These are phyloP conservation scores for Balansia obtecta DNA, from an alignment of 2,329 filamentous ascomycete genomes.

Conservation along the genomic window DNA sequence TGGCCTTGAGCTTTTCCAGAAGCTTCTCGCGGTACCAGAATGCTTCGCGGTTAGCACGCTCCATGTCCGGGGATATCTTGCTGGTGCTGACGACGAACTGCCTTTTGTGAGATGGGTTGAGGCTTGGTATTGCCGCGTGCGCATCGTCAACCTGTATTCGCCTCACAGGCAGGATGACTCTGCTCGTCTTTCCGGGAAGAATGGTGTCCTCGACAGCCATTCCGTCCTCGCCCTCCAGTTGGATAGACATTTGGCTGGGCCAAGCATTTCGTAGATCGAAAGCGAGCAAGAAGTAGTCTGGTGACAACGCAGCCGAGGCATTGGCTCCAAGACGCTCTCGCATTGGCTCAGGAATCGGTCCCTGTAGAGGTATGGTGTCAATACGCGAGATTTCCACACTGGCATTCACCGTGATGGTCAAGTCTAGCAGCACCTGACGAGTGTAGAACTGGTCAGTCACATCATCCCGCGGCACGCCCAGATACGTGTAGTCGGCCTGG, in stretches of 20 bases:
- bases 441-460: slow-evolving; percentile 69
- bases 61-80: slow-evolving; percentile 66
- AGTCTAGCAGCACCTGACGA: slow-evolving; percentile 64
- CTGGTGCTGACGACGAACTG: slow-evolving; percentile 82
- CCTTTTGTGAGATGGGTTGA: slow-evolving; percentile 73
- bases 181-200: slow-evolving; percentile 55
- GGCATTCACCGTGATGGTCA: slow-evolving; percentile 85
- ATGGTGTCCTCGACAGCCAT: slow-evolving; percentile 42
- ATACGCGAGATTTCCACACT: slow-evolving; percentile 72
- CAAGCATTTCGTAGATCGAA: slow-evolving; percentile 83
- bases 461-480: slow-evolving; percentile 59
- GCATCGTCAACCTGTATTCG: slow-evolving; percentile 67
- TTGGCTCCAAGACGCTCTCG: slow-evolving; percentile 37
- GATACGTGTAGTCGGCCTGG: slow-evolving; percentile 74
- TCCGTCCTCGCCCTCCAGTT: slow-evolving; percentile 41
- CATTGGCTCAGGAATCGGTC: slow-evolving; percentile 47
- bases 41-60: slow-evolving; percentile 64
- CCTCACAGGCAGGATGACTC: slow-evolving; percentile 64
- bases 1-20: slow-evolving; percentile 55
- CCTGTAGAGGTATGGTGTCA: slow-evolving; percentile 64
- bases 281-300: slow-evolving; percentile 61
- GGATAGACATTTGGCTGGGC: slow-evolving; percentile 65
- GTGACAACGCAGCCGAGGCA: slow-evolving; percentile 31
- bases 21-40: slow-evolving; percentile 89
- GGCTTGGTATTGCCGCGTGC: slow-evolving; percentile 62